phyloP scores from a whole-genome alignment of 371 early-diverging fungal genomes.

The Nematocida homosporus region DNA sequence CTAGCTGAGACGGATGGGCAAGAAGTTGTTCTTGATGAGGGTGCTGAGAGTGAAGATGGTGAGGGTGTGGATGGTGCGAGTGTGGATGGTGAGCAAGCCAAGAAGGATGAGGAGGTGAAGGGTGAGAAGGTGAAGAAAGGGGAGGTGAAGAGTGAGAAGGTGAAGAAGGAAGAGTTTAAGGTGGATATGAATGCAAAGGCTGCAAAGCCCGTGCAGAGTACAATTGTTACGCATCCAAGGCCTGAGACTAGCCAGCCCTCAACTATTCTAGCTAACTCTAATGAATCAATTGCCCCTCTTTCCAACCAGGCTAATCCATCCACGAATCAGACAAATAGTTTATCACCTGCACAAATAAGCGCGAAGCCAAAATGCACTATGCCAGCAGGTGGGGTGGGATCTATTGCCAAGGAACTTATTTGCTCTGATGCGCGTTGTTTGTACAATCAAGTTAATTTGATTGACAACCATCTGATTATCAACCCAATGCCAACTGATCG shows the following conservation, averaged over 20 bases:
- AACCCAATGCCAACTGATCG: neutral
- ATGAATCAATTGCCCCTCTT: too few species aligned
- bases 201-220: neutral
- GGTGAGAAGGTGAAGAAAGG: neutral
- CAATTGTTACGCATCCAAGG: neutral
- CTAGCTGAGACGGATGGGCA: neutral
- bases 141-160: neutral
- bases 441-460: neutral
- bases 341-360: too few species aligned
- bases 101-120: neutral
- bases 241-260: neutral
- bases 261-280: too few species aligned
- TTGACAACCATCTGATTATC: neutral
- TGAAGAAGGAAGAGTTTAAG: neutral
- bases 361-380: too few species aligned
- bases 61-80: neutral
- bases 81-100: neutral
- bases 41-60: neutral
- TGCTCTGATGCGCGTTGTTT: constrained; percentile 10
- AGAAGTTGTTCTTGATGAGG: neutral
- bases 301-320: too few species aligned
- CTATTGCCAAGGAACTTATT: neutral
- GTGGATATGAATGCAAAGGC: neutral
- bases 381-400: constrained; percentile 6
- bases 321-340: too few species aligned